These are phyloP conservation scores for Psidium friedrichsthalianum DNA, from an alignment of 345 rosid species.

Conservation along the genomic window DNA sequence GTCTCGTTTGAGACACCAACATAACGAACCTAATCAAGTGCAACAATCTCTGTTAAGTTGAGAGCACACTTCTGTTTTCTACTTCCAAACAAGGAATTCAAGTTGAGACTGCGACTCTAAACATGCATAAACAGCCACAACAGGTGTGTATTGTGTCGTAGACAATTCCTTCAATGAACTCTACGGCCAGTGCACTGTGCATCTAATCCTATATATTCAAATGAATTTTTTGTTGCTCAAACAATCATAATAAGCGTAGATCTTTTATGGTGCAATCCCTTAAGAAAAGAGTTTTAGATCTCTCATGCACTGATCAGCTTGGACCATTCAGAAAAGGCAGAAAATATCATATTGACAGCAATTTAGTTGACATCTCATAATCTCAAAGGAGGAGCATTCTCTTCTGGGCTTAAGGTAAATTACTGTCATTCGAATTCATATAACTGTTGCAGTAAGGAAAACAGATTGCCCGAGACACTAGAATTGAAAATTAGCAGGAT, in stretches of 20 bases:
- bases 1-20: slow-evolving; percentile 90
- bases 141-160: not conserved
- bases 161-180: not conserved
- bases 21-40: slow-evolving; percentile 51
- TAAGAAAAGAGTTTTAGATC: not conserved
- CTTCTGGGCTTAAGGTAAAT: not conserved
- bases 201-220: not conserved
- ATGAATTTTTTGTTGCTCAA: not conserved
- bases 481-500: not conserved
- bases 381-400: not conserved
- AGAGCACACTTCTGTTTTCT: not conserved
- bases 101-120: not conserved
- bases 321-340: not conserved
- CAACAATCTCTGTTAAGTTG: not conserved
- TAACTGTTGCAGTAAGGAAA: not conserved
- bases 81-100: not conserved
- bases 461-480: not conserved
- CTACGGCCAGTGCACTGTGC: not conserved
- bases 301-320: not conserved
- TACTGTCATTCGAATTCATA: not conserved
- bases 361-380: not conserved
- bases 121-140: not conserved
- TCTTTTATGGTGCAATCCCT: not conserved
- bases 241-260: not conserved
- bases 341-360: not conserved